Evolutionary conservation across 202 grass and related monocot genomes (phyloP), one percentile per base, ranked within the genome.

Genomic region (Carex sylvatica): DNA sequence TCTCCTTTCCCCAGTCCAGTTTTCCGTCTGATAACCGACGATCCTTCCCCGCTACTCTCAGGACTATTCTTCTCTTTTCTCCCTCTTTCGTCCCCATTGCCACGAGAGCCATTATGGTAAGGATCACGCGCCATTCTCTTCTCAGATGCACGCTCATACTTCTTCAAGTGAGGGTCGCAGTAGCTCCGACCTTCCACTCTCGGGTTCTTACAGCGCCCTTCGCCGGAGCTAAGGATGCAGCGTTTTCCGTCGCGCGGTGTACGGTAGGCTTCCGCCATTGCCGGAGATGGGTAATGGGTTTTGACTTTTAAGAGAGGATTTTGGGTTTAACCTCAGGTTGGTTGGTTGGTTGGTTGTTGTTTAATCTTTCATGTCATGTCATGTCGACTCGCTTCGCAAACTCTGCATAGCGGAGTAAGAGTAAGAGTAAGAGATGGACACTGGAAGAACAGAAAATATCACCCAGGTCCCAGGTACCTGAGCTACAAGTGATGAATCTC

Each of bases 81-180:
- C 16, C 4, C 73, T 36, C 73, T 78, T 78, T 58, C 15, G 9
- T 35, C 30, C 18, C 78, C 59, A 11, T 47, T 10, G 12, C 55
- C 58, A 64, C 22, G 12, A 33, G 52, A 38, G 38, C 77, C 56
- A 63, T 44, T 80, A 4, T 80, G 58, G 9, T 11, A 63, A 44
- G 5, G 9, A 13, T 9, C 15, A 3, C 33, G 33, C 9, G 33
- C 19, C 78, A 65, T 65, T 58, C 5, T 51, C 31, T 9, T 79
- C 14, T 38, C 8, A 22, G 75, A 61, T 61, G 20, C 8, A 19
- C 13, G 16, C 54, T 64, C 35, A 31, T 35, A 82, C 11, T 12
- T 82, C n/a, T 82, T 67, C 80, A 49, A 52, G 30, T 68, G 61
- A 68, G 62, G 15, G 14, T 66, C 36, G 80, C 80, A 82, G 19